A percentile compares a stretch with the other conserved stretches of the same genome.
These are phyloP conservation scores for Didymella arachidicola DNA, from an alignment of 2,329 filamentous ascomycete species.

Conservation along the genomic window DNA sequence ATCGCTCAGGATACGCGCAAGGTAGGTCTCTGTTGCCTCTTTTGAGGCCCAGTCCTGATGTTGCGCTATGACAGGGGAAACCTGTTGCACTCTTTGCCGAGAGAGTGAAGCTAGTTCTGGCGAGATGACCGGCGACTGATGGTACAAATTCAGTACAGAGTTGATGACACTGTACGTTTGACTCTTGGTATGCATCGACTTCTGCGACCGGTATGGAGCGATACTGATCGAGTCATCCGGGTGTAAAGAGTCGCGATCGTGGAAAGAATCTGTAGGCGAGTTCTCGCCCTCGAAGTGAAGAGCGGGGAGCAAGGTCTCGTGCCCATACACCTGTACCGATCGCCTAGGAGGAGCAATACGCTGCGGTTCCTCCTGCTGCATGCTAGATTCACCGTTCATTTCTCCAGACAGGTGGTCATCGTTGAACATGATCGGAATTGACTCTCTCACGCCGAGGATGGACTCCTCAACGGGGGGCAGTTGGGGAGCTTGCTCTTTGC, in stretches of 20 bases:
- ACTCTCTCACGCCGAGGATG: constrained; percentile 61
- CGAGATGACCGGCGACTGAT: constrained; percentile 48
- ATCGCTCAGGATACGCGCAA: constrained; percentile 57
- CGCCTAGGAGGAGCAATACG: constrained; percentile 25
- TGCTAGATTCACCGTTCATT: background rate
- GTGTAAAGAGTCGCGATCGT: constrained; percentile 44
- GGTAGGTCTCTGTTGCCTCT: constrained; percentile 63
- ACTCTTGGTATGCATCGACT: constrained; percentile 48
- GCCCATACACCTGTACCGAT: constrained; percentile 25
- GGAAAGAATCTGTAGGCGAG: constrained; percentile 42
- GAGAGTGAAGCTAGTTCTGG: constrained; percentile 52
- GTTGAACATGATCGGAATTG: constrained; percentile 64
- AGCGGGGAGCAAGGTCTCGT: constrained; percentile 22
- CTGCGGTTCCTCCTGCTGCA: constrained; percentile 23
- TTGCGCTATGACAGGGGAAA: constrained; percentile 62
- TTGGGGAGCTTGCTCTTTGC: constrained; percentile 19
- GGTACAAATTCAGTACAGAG: constrained; percentile 52
- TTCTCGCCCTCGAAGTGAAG: constrained; percentile 45
- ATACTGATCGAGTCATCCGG: constrained; percentile 52
- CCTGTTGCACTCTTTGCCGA: constrained; percentile 53
- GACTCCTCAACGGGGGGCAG: constrained; percentile 47
- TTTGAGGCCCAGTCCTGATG: constrained; percentile 63
- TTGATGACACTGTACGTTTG: constrained; percentile 56
- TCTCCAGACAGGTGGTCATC: constrained; percentile 40
- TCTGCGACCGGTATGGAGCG: constrained; percentile 42